phyloP scores from a whole-genome alignment of 2,329 filamentous ascomycete genomes.

The Arthrobotrys megalospora region DNA sequence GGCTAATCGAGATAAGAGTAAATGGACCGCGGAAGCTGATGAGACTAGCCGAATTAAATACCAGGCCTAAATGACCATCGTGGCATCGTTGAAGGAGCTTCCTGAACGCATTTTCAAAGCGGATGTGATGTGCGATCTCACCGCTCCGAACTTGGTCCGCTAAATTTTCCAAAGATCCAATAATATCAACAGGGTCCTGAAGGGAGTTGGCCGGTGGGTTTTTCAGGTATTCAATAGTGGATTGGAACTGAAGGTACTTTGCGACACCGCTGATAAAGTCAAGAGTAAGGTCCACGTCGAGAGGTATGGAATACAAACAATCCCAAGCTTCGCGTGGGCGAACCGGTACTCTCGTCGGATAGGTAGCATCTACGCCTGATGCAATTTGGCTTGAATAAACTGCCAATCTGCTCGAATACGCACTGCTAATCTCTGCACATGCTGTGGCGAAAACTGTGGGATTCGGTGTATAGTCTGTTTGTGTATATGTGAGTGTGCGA shows the following conservation, averaged over 20 bases:
- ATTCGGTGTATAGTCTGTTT: constrained; percentile 45
- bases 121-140: constrained; percentile 46
- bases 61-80: constrained; percentile 52
- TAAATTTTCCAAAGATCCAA: constrained; percentile 42
- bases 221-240: constrained; percentile 44
- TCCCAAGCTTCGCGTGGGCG: constrained; percentile 56
- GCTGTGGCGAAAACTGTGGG: constrained; percentile 40
- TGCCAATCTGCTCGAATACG: constrained; percentile 26
- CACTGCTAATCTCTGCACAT: constrained; percentile 40
- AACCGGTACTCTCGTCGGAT: constrained; percentile 36
- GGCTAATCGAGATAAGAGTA: constrained; percentile 41
- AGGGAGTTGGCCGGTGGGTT: constrained; percentile 48
- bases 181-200: constrained; percentile 51
- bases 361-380: constrained; percentile 9
- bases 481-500: constrained; percentile 18
- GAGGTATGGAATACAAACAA: constrained; percentile 54
- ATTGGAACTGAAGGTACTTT: constrained; percentile 57
- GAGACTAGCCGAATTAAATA: constrained; percentile 14
- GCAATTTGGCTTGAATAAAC: constrained; percentile 3
- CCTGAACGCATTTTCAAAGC: constrained; percentile 42
- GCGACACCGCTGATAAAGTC: constrained; percentile 38
- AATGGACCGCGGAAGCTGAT: constrained; percentile 49
- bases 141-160: constrained; percentile 30
- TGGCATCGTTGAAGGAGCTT: constrained; percentile 49
- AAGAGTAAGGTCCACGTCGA: constrained; percentile 42